phyloP scores from a whole-genome alignment of 441 rosid species.

The Jatropha multifida region DNA sequence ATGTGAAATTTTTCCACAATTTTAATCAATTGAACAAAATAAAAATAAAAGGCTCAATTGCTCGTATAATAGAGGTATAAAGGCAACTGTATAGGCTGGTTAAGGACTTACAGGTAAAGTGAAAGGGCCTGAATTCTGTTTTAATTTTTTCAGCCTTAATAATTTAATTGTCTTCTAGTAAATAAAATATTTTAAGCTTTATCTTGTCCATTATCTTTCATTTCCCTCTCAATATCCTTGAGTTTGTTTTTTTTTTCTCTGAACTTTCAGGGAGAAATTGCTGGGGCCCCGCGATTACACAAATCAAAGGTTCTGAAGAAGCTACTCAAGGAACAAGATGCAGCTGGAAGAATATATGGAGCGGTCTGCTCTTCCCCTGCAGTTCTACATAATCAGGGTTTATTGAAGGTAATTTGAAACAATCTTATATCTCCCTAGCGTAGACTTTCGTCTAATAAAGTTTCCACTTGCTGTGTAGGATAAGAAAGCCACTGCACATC shows the following conservation, averaged over 20 bases:
- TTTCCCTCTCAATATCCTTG: not conserved
- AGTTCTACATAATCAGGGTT: constrained; percentile 61
- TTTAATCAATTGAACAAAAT: not conserved
- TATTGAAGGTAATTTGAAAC: constrained; percentile 55
- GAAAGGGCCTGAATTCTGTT: not conserved
- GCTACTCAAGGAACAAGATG: constrained; percentile 76
- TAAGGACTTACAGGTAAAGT: not conserved
- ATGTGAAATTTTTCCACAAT: not conserved
- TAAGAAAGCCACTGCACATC: constrained; percentile 60
- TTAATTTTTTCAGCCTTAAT: too few species aligned
- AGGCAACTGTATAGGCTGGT: not conserved
- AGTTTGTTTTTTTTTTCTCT: not conserved
- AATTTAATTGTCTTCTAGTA: not conserved
- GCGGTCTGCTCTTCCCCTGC: constrained; percentile 67
- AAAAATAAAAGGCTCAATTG: not conserved
- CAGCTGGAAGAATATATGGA: constrained; percentile 66
- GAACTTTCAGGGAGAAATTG: constrained; percentile 59
- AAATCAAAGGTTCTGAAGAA: constrained; percentile 74
- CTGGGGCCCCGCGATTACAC: constrained; percentile 57
- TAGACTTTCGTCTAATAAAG: constrained; percentile 13
- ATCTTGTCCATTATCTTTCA: not conserved
- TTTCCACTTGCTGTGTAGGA: constrained; percentile 40
- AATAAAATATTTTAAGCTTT: not conserved
- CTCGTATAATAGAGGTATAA: not conserved
- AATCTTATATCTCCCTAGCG: constrained; percentile 4